phyloP scores from a whole-genome alignment of 352 stramenopile species.

The Phytophthora brassicae region DNA sequence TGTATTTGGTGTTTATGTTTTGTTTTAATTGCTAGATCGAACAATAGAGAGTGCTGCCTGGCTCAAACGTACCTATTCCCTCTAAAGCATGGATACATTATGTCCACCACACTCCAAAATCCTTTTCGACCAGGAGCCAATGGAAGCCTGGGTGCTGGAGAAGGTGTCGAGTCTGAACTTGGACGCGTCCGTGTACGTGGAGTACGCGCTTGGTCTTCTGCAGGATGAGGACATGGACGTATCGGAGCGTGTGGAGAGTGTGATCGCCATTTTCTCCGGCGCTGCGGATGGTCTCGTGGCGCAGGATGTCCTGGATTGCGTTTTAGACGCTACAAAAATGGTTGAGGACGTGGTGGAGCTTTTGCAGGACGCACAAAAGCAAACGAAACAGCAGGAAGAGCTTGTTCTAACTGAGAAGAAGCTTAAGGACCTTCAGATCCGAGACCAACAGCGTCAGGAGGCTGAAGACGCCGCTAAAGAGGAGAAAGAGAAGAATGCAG shows the following conservation, averaged over 20 bases:
- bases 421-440: constrained; percentile 54
- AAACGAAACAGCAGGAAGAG: constrained; percentile 40
- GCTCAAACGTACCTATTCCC: too few species aligned
- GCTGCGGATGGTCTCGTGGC: constrained; percentile 55
- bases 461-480: constrained; percentile 52
- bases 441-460: constrained; percentile 62
- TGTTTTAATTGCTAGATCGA: too few species aligned
- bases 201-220: constrained; percentile 69
- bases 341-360: constrained; percentile 53
- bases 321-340: constrained; percentile 47
- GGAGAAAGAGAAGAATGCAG: constrained; percentile 63
- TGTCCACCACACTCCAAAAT: neutral
- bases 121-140: neutral
- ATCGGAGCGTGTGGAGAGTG: constrained; percentile 66
- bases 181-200: constrained; percentile 78
- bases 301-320: constrained; percentile 37
- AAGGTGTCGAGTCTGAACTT: constrained; percentile 62
- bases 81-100: neutral
- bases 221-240: constrained; percentile 73
- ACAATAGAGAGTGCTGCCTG: too few species aligned
- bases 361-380: constrained; percentile 34
- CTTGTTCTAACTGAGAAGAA: constrained; percentile 46
- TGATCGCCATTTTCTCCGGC: constrained; percentile 61
- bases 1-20: too few species aligned
- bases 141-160: constrained; percentile 63